Evolutionary conservation across 1,284 basidiomycete genomes (phyloP), one percentile per base, ranked within the genome.

Genomic region (Meripilus lineatus): DNA sequence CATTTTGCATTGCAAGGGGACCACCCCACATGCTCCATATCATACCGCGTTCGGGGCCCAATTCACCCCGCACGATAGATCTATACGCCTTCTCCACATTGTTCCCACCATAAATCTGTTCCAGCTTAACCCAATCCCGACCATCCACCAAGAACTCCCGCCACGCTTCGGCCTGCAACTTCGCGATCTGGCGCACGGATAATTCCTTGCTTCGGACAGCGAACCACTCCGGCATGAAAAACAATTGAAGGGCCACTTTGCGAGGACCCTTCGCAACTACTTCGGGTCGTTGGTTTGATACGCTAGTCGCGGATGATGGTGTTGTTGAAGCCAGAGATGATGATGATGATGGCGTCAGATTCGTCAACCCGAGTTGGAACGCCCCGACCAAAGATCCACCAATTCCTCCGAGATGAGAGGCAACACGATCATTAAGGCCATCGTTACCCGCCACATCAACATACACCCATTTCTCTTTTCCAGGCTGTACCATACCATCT

Each of bases 171-270:
- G 67, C 64, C 56, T 82, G 81, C 50, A 73, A 56, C 14, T 45
- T 42, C 26, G 69, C 66, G 39, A 84, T 79, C 45, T 76, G 66
- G 17, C 50, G 35, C 0, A 70, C 50, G 1, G 70, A 58, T 1
- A 81, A 58, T 50, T 79, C 67, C 32, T 63, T 61, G 50, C 64
- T 67, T 5, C 80, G 75, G 18, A 71, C 62, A 25, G 71, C 66
- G 2, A 84, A 64, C 81, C 81, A 84, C 56, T 81, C 78, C 2
- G 71, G 70, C 75, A 77, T 81, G 62, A 84, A 84, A 57, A 84
- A 84, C 10, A 60, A 58, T 50, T 82, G 77, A 6, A 72, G 49
- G n/a, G n/a, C n/a, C n/a, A n/a, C n/a, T n/a, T n/a, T n/a, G n/a
- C n/a, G n/a, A n/a, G n/a, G n/a, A n/a, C n/a, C n/a, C 17, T 36